Base-by-base conservation (phyloP, 805 yeast species). In the Metschnikowia continentalis region DNA sequence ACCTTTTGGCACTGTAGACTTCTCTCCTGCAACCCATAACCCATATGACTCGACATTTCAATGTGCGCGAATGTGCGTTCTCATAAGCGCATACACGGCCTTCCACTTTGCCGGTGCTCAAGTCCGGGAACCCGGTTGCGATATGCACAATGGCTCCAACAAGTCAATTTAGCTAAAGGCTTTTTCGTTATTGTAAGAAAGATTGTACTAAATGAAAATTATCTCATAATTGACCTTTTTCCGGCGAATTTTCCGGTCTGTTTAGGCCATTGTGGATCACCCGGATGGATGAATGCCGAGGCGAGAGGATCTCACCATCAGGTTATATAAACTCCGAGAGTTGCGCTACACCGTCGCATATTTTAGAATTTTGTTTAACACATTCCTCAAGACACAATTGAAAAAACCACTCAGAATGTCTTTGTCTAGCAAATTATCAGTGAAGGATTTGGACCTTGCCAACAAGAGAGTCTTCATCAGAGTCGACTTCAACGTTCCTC, bases 401-500 rank as follows among this genome's bases (percentile, higher is more conserved):
- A 47, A 38, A 45, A 52, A 50, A 39, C 14, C 43, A 40, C 30
- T 40, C 10, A 49, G 43, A 46, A 94, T 94, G 99, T 95, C 99
- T 63, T 83, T 94, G 71, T 83, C 96, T 52, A 88, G 81, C 75
- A 94, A 94, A 78, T 82, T 94, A 65, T 86, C 97, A 53, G 97
- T 94, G 74, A 82, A 86, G 69, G 99, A 94, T 75, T 78, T 94
- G 63, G 82, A 83, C 71, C 84, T 90, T 72, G 71, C 85, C 65
- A 91, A 82, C 74, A 91, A 94, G 82, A 84, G 97, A 72, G 99
- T 94, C 73, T 91, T 94, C 79, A 92, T 94, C 82, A 88, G 99
- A 79, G 99, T 95, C 57, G 97, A 92, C 74, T 88, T 88, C 82
- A 88, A 88, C 77, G 96, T 88, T 60, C 96, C 96, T 71, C 84